Evolutionary conservation across 208 protist genomes (phyloP).

Genomic region (Strigomonas culicis): DNA sequence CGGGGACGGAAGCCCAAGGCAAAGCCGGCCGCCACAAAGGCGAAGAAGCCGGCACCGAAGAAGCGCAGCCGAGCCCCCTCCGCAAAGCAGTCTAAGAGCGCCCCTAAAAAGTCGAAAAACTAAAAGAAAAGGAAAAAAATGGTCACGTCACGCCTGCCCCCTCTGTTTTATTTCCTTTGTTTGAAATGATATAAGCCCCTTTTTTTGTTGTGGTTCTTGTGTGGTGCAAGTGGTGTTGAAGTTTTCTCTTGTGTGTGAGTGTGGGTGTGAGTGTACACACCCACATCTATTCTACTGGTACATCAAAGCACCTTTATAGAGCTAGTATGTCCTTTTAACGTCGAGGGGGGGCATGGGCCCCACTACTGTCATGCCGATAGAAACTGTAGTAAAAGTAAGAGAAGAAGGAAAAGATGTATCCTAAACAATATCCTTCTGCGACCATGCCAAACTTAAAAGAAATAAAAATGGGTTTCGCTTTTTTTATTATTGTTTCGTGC

Average conservation of each 20-base stretch:
- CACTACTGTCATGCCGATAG: not conserved
- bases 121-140: not conserved
- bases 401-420: too few relatives aligned
- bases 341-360: too few relatives aligned
- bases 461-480: not conserved
- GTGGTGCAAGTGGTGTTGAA: too few relatives aligned
- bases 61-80: not conserved
- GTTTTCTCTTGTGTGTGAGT: too few relatives aligned
- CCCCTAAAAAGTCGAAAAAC: not conserved
- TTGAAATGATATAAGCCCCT: conserved; percentile 1
- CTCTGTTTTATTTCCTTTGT: conserved; percentile 11
- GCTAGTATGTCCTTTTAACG: too few relatives aligned
- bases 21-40: conserved; percentile 3
- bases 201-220: conserved; percentile 14
- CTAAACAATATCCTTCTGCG: too few relatives aligned
- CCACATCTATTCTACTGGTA: too few relatives aligned
- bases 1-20: conserved; percentile 24
- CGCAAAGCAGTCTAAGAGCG: not conserved
- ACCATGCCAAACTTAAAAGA: not conserved
- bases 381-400: too few relatives aligned
- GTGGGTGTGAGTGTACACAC: too few relatives aligned
- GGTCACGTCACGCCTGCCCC: not conserved
- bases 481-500: not conserved
- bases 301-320: too few relatives aligned
- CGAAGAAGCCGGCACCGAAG: conserved; percentile 13